These are phyloP conservation scores for Elongisporangium prolatum DNA, from an alignment of 352 stramenopile species.

Conservation along the genomic window DNA sequence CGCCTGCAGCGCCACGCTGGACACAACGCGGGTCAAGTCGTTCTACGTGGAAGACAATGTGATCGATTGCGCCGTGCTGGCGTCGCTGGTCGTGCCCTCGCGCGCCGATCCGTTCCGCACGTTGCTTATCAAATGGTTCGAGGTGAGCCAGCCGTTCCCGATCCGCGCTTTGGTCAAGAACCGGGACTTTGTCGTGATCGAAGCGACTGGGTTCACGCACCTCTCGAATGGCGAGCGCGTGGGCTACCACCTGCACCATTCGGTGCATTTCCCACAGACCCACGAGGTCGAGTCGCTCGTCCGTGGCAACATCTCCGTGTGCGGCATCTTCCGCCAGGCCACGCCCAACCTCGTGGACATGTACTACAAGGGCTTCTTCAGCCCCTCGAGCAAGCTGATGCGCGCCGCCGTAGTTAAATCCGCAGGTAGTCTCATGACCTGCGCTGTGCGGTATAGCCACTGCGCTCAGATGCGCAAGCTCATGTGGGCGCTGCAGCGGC, in stretches of 20 bases:
- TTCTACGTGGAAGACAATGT: slow-evolving; percentile 36
- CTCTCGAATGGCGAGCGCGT: slow-evolving; percentile 50
- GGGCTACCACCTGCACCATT: slow-evolving; percentile 58
- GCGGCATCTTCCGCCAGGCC: slow-evolving; percentile 47
- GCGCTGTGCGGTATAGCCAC: slow-evolving; percentile 4
- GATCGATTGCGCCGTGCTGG: slow-evolving; percentile 27
- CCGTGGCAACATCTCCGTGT: slow-evolving; percentile 54
- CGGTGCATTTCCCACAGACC: slow-evolving; percentile 42
- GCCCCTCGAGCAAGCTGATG: slow-evolving; percentile 29
- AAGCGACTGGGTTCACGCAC: slow-evolving; percentile 30
- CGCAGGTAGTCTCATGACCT: slow-evolving; percentile 15
- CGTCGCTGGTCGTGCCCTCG: slow-evolving; percentile 27
- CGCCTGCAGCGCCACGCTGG: slow-evolving; percentile 22
- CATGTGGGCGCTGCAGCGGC: slow-evolving; percentile 33
- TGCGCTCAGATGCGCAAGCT: slow-evolving; percentile 69
- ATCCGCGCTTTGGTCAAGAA: slow-evolving; percentile 35
- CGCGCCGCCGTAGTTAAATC: slow-evolving; percentile 27
- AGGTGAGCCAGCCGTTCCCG: slow-evolving; percentile 21
- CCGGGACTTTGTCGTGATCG: slow-evolving; percentile 49
- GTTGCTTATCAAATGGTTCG: slow-evolving; percentile 43
- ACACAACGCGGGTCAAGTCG: slow-evolving; percentile 34
- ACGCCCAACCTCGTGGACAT: slow-evolving; percentile 41
- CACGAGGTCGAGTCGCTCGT: slow-evolving; percentile 24
- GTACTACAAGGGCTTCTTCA: slow-evolving; percentile 45
- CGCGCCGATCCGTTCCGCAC: slow-evolving; percentile 27